These are phyloP conservation scores for Chaetomium cochliodes DNA, from an alignment of 495 filamentous ascomycete genomes.

Conservation along the genomic window DNA sequence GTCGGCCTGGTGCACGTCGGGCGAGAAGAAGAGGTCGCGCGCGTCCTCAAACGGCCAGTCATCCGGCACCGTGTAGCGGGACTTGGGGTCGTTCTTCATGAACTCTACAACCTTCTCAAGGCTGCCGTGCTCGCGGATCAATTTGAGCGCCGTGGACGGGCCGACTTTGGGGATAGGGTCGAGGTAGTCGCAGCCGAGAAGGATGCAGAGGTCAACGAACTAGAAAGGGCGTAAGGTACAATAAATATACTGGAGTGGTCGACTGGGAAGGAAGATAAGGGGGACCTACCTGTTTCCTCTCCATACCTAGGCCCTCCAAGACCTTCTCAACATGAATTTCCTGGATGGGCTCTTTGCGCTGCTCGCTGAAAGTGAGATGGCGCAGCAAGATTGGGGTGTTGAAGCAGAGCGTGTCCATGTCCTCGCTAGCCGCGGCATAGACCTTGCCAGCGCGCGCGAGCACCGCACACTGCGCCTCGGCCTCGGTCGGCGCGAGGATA, in stretches of 20 bases:
- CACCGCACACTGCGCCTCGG: conserved; percentile 92
- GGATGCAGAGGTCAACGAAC: conserved; percentile 97
- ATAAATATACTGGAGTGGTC: neutral
- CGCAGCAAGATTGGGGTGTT: conserved; percentile 85
- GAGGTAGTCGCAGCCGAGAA: conserved; percentile 96
- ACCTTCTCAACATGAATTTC: conserved; percentile 87
- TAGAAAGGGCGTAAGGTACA: conserved; percentile 32
- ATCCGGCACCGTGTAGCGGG: conserved; percentile 79
- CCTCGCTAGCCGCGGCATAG: conserved; percentile 92
- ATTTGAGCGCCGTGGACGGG: conserved; percentile 81
- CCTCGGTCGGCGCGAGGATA: conserved; percentile 92
- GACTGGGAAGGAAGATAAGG: neutral
- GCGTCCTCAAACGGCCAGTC: conserved; percentile 94
- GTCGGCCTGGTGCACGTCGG: conserved; percentile 82
- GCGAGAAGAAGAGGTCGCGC: conserved; percentile 83
- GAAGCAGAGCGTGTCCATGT: conserved; percentile 99
- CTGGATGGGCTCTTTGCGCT: conserved; percentile 94
- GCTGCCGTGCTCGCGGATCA: conserved; percentile 85
- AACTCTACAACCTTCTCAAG: conserved; percentile 82
- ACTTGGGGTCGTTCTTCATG: conserved; percentile 71
- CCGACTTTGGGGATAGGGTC: conserved; percentile 94
- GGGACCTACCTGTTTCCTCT: conserved; percentile 66
- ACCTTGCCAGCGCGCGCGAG: conserved; percentile 92
- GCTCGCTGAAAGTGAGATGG: conserved; percentile 94
- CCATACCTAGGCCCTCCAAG: conserved; percentile 81